Evolutionary conservation across 495 filamentous ascomycete species (phyloP), one percentile per base, ranked within the genome.

Genomic region (Amniculicola lignicola): DNA sequence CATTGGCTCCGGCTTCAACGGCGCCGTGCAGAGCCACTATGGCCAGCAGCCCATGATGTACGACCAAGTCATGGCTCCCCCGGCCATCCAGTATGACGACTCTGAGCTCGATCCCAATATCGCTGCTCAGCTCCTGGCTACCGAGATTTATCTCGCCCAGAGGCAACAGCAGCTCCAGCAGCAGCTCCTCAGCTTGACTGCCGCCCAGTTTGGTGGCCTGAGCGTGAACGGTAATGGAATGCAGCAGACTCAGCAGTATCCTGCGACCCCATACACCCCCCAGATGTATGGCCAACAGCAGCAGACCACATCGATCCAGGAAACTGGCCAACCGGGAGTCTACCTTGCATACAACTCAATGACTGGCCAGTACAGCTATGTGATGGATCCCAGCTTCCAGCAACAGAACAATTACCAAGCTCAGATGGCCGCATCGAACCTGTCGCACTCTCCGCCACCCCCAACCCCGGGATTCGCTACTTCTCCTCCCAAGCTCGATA

Each of bases 41-140:
- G 69, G 67, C 42, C 72, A 75, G 64, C 75, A 75, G 45, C 79
- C 74, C 57, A 81, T 84, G 49, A 75, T 85, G 71, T 87, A 87
- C 67, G 89, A 95, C 64, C 90, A 95, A 73, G 81, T 93, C 42
- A 77, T 96, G 39, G 90, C 89, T 12, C 89, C 90, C 38, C 90
- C 90, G 14, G 78, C 85, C 54, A 71, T 95, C 58, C 82, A 87
- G 58, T 76, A 79, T 28, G 78, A 79, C 39, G 76, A 79, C 56
- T 79, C 82, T 22, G 76, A 83, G 55, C 85, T 94, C 67, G 90
- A 95, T 64, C 89, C 90, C 51, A 84, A 82, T 42, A 64, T 91
- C 29, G 88, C 91, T 58, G 86, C 88, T 48, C 87, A 93, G 68
- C 72, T 95, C 56, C 78, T 95, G 70, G 85, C 86, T 40, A 90